Evolutionary conservation across 1,139 yeast species (phyloP), one percentile per base, ranked within the genome.

Genomic region (Chernovozyma sophiae-reginae): DNA sequence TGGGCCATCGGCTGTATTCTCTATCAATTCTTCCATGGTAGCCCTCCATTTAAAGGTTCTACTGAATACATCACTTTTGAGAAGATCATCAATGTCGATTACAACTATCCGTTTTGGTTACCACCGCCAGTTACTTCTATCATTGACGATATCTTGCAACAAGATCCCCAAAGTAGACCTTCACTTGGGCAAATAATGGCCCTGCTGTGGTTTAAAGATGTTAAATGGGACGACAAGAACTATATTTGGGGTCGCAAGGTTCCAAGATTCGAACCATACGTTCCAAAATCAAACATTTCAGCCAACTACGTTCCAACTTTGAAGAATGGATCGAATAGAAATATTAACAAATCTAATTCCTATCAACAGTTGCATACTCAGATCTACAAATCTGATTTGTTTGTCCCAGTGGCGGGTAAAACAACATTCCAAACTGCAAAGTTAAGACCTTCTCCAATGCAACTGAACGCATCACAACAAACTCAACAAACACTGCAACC

Each of bases 1-100:
- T 94, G 99, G 99, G 97, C 98, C 0, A 72, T 87, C 46, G 99
- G 97, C 1, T 94, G 98, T 60, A 85, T 94, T 14, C 59, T 94
- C 16, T 94, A 79, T 59, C 98, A 94, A 59, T 80, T 94, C 76
- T 83, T 94, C 48, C 87, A 95, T 17, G 98, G 98, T 1, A 75
- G 76, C 37, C 98, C 98, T 1, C 98, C 99, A 10, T 94, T 94
- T 64, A 92, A 90, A 55, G 98, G 96, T 0, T 69, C 84, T n/a
- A 92, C 95, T 38, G 98, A 94, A 59, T 94, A 89, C 53, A 70
- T 86, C 40, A 92, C 97, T 0, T 94, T 94, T 59, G 97, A 94
- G 54, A 89, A 90, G 55, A 89, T 94, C 48, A 84, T 87, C 50
- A 81, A 81, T 52, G 74, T 83, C 25, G 94, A 90, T 45, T 94